Conservation (phyloP, 1,139 yeast species). For the Arxiozyma bovina region DNA sequence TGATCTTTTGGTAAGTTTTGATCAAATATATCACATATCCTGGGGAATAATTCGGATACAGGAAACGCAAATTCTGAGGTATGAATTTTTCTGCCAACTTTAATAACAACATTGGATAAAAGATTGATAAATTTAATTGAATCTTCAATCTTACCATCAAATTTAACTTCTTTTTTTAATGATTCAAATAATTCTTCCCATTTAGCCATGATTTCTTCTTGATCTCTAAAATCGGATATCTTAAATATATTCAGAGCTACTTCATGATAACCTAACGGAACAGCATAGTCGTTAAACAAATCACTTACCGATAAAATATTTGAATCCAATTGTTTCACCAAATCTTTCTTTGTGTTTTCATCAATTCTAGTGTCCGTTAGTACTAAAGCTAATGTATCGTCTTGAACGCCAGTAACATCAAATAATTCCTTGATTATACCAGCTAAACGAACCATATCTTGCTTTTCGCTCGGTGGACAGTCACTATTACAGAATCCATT, state of each 20-base stretch:
- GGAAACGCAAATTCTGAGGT: constrained; percentile 75
- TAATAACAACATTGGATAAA: constrained; percentile 35
- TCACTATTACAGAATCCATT: constrained; percentile 86
- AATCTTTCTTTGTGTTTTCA: constrained; percentile 32
- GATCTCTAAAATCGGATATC: constrained; percentile 69
- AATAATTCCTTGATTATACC: constrained; percentile 68
- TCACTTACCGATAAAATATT: constrained; percentile 66
- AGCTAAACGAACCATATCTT: constrained; percentile 63
- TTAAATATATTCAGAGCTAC: constrained; percentile 71
- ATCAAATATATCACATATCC: constrained; percentile 34
- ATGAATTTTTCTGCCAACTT: constrained; percentile 42
- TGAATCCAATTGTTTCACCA: constrained; percentile 50
- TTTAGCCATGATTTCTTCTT: constrained; percentile 61
- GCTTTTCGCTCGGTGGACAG: constrained; percentile 70
- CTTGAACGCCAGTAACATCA: constrained; percentile 83
- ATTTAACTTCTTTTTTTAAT: constrained; percentile 22
- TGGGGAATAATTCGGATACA: constrained; percentile 57
- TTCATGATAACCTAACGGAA: constrained; percentile 81
- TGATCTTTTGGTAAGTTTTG: constrained; percentile 34
- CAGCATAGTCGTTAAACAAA: constrained; percentile 76
- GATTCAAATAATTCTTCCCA: constrained; percentile 58
- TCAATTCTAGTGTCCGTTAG: constrained; percentile 52
- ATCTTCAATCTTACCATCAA: constrained; percentile 22
- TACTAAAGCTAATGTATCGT: constrained; percentile 61
- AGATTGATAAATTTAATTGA: constrained; percentile 31